Evolutionary conservation across 495 filamentous ascomycete species (phyloP).

Genomic region (Niebla homalea): DNA sequence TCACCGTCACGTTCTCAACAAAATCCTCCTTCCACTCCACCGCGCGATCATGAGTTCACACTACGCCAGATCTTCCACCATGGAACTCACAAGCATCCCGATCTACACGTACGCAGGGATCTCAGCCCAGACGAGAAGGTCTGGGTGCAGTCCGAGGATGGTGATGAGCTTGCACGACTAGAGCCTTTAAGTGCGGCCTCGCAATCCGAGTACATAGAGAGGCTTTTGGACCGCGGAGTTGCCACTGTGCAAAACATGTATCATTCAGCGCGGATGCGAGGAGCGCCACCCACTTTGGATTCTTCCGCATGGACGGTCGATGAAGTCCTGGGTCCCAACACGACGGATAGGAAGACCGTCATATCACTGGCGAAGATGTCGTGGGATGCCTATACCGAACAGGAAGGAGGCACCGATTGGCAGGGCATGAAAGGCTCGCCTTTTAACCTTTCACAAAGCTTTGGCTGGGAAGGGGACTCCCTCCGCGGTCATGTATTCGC

Average conservation of each 20-base stretch:
- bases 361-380: slow-evolving; percentile 77
- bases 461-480: slow-evolving; percentile 86
- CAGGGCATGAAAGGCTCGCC: slow-evolving; percentile 53
- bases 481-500: slow-evolving; percentile 86
- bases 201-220: slow-evolving; percentile 51
- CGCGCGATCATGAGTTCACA: slow-evolving; percentile 36
- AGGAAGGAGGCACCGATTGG: slow-evolving; percentile 63
- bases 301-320: slow-evolving; percentile 75
- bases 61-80: slow-evolving; percentile 88
- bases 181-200: slow-evolving; percentile 38
- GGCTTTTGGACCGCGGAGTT: slow-evolving; percentile 65
- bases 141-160: slow-evolving; percentile 53
- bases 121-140: slow-evolving; percentile 44
- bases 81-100: slow-evolving; percentile 58
- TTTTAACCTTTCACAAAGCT: slow-evolving; percentile 71
- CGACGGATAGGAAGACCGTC: slow-evolving; percentile 75
- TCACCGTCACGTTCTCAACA: slow-evolving; percentile 25
- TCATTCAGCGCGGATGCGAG: slow-evolving; percentile 48
- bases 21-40: slow-evolving; percentile 18
- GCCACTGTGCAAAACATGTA: slow-evolving; percentile 65
- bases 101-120: slow-evolving; percentile 62
- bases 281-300: slow-evolving; percentile 42
- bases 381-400: slow-evolving; percentile 72
- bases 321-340: slow-evolving; percentile 61
- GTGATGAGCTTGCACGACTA: slow-evolving; percentile 34